Evolutionary conservation across 805 yeast species (phyloP).

Genomic region (Hanseniaspora vineae): DNA sequence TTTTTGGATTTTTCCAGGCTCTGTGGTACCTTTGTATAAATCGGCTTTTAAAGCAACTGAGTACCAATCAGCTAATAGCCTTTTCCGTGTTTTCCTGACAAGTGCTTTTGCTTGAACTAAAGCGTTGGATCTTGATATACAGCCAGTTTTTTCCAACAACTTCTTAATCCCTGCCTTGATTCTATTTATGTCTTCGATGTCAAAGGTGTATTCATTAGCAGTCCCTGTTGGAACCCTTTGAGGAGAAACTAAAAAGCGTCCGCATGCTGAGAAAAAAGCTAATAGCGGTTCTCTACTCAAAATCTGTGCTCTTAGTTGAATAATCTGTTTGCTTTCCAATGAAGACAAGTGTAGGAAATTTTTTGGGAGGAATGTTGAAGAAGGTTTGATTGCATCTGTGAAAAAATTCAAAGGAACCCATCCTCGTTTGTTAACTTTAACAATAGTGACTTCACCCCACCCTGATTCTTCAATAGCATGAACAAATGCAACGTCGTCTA

Average conservation of each 20-base stretch:
- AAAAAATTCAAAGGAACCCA: slow-evolving; percentile 85
- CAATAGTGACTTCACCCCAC: slow-evolving; percentile 75
- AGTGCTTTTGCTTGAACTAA: slow-evolving; percentile 50
- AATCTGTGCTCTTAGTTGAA: slow-evolving; percentile 10
- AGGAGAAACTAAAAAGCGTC: slow-evolving; percentile 54
- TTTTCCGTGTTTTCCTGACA: slow-evolving; percentile 52
- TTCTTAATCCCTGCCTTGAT: slow-evolving; percentile 63
- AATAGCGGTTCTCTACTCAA: slow-evolving; percentile 38
- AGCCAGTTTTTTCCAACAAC: slow-evolving; percentile 52
- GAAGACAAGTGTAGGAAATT: neutral
- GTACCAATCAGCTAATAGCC: slow-evolving; percentile 70
- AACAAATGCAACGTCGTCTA: slow-evolving; percentile 61
- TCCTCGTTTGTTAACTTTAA: slow-evolving; percentile 52
- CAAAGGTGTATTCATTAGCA: slow-evolving; percentile 33
- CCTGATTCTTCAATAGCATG: slow-evolving; percentile 72
- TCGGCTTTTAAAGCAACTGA: slow-evolving; percentile 64
- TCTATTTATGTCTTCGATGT: slow-evolving; percentile 44
- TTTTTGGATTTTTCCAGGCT: slow-evolving; percentile 43
- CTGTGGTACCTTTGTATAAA: slow-evolving; percentile 54
- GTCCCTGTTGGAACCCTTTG: slow-evolving; percentile 25
- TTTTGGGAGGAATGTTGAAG: slow-evolving; percentile 3
- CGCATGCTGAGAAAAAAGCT: slow-evolving; percentile 47
- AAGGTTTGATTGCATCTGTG: slow-evolving; percentile 28
- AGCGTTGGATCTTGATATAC: slow-evolving; percentile 62
- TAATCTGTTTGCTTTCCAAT: slow-evolving; percentile 5